phyloP scores from a whole-genome alignment of 257 asterid genomes.

The Nicotiana obtusifolia region DNA sequence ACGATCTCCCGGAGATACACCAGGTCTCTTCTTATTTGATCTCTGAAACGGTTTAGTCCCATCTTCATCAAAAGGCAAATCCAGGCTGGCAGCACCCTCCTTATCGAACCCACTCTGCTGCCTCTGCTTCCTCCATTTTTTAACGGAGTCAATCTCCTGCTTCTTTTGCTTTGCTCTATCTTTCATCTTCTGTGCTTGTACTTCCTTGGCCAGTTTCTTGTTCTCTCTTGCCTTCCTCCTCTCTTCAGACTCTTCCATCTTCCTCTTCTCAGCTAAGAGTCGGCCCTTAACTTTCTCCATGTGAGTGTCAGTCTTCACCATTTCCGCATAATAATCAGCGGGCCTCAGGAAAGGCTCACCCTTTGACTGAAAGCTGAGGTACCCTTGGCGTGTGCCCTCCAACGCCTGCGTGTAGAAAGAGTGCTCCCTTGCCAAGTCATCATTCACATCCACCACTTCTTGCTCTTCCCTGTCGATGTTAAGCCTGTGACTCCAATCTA shows the following conservation, averaged over 20 bases:
- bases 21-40: constrained; percentile 57
- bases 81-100: constrained; percentile 35
- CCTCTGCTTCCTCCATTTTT: constrained; percentile 93
- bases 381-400: constrained; percentile 68
- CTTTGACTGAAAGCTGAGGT: constrained; percentile 45
- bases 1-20: constrained; percentile 82
- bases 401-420: constrained; percentile 85
- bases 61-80: constrained; percentile 64
- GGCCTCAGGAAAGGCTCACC: constrained; percentile 75
- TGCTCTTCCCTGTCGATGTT: constrained; percentile 55
- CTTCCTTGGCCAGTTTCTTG: constrained; percentile 79
- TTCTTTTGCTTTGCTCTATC: constrained; percentile 90
- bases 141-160: constrained; percentile 78
- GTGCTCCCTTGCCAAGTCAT: constrained; percentile 72
- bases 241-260: constrained; percentile 79
- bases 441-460: constrained; percentile 66
- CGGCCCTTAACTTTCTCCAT: constrained; percentile 91
- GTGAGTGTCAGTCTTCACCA: constrained; percentile 82
- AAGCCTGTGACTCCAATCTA: constrained; percentile 76
- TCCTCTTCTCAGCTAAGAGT: constrained; percentile 71
- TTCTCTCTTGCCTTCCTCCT: constrained; percentile 81
- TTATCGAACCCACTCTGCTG: constrained; percentile 70
- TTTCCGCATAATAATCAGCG: constrained; percentile 82
- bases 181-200: constrained; percentile 65
- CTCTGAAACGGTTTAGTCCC: constrained; percentile 41